phyloP scores from a whole-genome alignment of 441 rosid species.

The Adansonia gregorii region DNA sequence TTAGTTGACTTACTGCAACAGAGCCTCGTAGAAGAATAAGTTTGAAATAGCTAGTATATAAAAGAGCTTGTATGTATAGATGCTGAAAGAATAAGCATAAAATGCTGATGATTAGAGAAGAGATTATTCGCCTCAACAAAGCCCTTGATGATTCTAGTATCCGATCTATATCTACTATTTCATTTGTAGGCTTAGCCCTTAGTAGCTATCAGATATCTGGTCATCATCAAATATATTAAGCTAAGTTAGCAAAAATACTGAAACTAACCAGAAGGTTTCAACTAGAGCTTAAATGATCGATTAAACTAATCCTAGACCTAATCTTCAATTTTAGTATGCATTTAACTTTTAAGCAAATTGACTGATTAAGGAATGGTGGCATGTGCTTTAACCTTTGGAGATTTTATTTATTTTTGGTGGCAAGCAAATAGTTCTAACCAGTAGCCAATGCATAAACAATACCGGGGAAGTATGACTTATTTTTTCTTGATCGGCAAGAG shows the following conservation, averaged over 20 bases:
- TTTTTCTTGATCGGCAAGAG: background rate
- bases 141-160: background rate
- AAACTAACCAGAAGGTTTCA: background rate
- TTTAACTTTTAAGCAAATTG: no score
- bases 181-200: background rate
- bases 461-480: background rate
- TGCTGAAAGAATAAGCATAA: background rate
- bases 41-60: background rate
- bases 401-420: background rate
- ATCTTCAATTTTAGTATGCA: background rate
- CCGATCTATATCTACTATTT: background rate
- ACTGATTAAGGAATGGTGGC: background rate
- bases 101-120: conserved; percentile 19
- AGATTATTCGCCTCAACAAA: background rate
- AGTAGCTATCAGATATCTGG: background rate
- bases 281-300: background rate
- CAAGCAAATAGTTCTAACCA: background rate
- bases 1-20: background rate
- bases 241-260: background rate
- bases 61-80: background rate
- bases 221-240: background rate
- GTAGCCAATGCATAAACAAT: background rate
- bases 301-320: background rate
- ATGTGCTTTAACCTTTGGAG: background rate
- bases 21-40: background rate